Percentiles rank a stretch among this genome's conserved stretches.
These are phyloP conservation scores for Allium fistulosum DNA, from an alignment of 106 monocot genomes.

Conservation along the genomic window DNA sequence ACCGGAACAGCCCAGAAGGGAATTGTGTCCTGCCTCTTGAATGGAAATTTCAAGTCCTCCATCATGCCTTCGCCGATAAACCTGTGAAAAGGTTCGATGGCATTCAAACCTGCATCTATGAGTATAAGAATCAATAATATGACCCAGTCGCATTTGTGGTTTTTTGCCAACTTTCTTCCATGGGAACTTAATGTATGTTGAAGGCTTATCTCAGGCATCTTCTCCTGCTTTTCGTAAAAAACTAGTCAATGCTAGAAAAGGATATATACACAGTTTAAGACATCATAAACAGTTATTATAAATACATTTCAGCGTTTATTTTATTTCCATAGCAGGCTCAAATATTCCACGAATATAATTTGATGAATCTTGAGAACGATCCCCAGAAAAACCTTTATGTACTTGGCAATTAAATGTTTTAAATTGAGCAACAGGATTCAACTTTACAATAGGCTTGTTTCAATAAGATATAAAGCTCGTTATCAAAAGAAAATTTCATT, in stretches of 20 bases:
- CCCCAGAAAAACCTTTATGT: too few species aligned
- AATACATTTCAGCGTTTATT: neutral
- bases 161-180: slow-evolving; percentile 28
- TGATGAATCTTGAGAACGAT: too few species aligned
- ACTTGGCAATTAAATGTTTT: too few species aligned
- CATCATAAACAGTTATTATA: neutral
- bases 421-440: too few species aligned
- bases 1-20: slow-evolving; percentile 47
- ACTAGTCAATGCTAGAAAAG: neutral
- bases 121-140: slow-evolving; percentile 29
- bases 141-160: slow-evolving; percentile 44
- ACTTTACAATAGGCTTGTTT: too few species aligned
- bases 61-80: slow-evolving; percentile 56
- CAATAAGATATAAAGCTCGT: too few species aligned
- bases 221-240: slow-evolving; percentile 11
- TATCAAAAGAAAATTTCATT: too few species aligned
- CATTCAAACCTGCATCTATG: slow-evolving; percentile 13
- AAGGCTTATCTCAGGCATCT: slow-evolving; percentile 22
- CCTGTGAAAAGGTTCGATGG: slow-evolving; percentile 34
- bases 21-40: slow-evolving; percentile 30
- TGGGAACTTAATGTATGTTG: slow-evolving; percentile 31
- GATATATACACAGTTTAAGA: neutral
- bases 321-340: too few species aligned
- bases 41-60: slow-evolving; percentile 39
- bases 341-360: too few species aligned